Evolutionary conservation across 768 basidiomycete species (phyloP).

Genomic region (Psilocybe azurescens): DNA sequence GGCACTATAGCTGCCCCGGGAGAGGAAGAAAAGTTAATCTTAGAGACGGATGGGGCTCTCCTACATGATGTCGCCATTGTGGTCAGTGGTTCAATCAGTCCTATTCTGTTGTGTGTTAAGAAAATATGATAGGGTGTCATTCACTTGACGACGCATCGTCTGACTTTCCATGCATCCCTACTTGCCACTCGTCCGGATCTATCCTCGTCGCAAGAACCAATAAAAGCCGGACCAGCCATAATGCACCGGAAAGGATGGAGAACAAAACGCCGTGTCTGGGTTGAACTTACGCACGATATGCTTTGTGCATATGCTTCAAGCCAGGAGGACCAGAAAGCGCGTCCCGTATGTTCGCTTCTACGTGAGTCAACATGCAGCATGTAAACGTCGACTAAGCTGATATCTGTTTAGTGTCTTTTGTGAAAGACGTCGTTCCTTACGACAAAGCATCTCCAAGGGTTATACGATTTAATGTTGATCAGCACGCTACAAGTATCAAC

Average conservation of each 20-base stretch:
- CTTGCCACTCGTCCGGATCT: conserved; percentile 47
- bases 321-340: conserved; percentile 55
- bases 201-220: conserved; percentile 34
- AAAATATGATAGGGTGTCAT: conserved; percentile 51
- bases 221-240: conserved; percentile 56
- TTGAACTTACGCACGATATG: conserved; percentile 68
- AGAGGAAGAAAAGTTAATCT: conserved; percentile 53
- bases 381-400: neutral
- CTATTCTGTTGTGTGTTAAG: neutral
- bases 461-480: conserved; percentile 43
- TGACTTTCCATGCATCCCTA: conserved; percentile 69
- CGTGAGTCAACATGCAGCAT: conserved; percentile 39
- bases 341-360: conserved; percentile 57
- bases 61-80: conserved; percentile 55
- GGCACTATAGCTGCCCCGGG: conserved; percentile 50
- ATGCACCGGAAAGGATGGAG: conserved; percentile 51
- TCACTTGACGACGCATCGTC: conserved; percentile 68
- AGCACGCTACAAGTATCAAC: conserved; percentile 26
- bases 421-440: conserved; percentile 47
- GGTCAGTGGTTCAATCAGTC: conserved; percentile 32
- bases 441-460: conserved; percentile 50
- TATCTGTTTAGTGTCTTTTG: conserved; percentile 47
- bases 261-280: conserved; percentile 57
- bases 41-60: conserved; percentile 57
- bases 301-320: conserved; percentile 60